Conservation (phyloP, 257 asterid species). For the Salvia miltiorrhiza region DNA sequence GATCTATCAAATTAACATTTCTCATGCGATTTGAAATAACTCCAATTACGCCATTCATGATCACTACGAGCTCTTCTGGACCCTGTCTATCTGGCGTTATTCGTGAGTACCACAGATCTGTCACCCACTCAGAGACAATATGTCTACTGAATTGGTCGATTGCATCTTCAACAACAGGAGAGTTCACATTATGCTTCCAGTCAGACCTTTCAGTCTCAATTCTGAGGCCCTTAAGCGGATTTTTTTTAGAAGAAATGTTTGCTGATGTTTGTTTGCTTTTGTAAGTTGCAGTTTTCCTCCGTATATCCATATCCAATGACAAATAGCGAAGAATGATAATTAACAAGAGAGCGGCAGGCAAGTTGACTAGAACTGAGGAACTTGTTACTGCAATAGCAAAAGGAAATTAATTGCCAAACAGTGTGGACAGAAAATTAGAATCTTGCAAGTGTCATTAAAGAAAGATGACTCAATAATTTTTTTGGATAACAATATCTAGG, state of each 20-base stretch:
- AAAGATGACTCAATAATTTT: not conserved
- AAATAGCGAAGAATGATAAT: constrained; percentile 70
- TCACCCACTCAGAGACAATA: constrained; percentile 95
- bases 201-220: constrained; percentile 47
- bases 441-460: not conserved
- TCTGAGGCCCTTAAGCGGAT: constrained; percentile 35
- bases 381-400: constrained; percentile 69
- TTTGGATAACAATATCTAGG: constrained; percentile 9
- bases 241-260: constrained; percentile 34
- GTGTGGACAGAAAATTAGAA: not conserved
- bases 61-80: constrained; percentile 85
- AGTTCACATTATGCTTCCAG: constrained; percentile 89
- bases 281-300: constrained; percentile 77
- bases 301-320: constrained; percentile 75
- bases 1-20: constrained; percentile 80
- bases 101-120: constrained; percentile 93
- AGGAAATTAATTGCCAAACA: constrained; percentile 4
- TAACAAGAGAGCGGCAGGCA: constrained; percentile 75
- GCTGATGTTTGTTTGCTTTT: constrained; percentile 52
- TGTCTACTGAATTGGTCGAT: constrained; percentile 82
- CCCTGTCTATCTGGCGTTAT: constrained; percentile 87
- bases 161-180: constrained; percentile 90
- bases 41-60: constrained; percentile 80
- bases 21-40: constrained; percentile 84
- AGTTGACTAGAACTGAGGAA: constrained; percentile 82